Evolutionary conservation across 192 early-diverging fungal species (phyloP), one percentile per base, ranked within the genome.

Genomic region (Coemansia nantahalensis): DNA sequence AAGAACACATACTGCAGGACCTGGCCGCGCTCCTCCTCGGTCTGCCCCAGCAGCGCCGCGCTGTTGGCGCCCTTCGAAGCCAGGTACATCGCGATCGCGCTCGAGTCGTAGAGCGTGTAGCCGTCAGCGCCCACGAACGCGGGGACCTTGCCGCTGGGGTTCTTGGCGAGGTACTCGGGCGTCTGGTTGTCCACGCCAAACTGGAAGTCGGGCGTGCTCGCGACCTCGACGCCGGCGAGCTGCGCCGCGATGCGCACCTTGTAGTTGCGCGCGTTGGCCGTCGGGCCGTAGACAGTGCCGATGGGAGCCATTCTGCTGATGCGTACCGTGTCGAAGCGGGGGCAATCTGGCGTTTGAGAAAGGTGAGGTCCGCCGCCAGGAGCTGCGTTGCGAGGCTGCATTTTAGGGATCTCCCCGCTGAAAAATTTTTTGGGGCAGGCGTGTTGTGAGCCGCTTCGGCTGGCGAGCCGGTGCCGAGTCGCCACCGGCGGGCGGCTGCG

Each of bases 71-170:
- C 39, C 72, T 76, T 68, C 31, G 55, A 64, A 19, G 69, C 72
- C 19, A 71, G 78, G 66, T 97, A 94, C 88, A 88, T 89, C 36
- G 91, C 91, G 62, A 98, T 96, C 55, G 92, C 95, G 68, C 74
- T 84, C 51, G 84, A 87, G 81, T 97, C 92, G 57, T 82, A 82
- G 60, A 89, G 53, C 55, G 62, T 57, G 71, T 84, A 80, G 38
- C 87, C 90, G 35, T 94, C 86, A 60, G 84, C 70, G 51, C 82
- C 81, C 75, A 93, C 94, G 45, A 92, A 94, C 21, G 73, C 84
- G 31, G 95, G 95, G 50, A 92, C 81, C 83, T 95, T 96, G 67
- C 89, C 90, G 45, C 85, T 57, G 28, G 92, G 93, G 84, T 89
- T 96, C 83, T 96, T 98, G 78, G 83, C 82, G 48, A 90, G 66